A percentile compares a stretch with the other conserved stretches of the same genome.
phyloP scores from a whole-genome alignment of 768 basidiomycete species.

The Suillus clintonianus region DNA sequence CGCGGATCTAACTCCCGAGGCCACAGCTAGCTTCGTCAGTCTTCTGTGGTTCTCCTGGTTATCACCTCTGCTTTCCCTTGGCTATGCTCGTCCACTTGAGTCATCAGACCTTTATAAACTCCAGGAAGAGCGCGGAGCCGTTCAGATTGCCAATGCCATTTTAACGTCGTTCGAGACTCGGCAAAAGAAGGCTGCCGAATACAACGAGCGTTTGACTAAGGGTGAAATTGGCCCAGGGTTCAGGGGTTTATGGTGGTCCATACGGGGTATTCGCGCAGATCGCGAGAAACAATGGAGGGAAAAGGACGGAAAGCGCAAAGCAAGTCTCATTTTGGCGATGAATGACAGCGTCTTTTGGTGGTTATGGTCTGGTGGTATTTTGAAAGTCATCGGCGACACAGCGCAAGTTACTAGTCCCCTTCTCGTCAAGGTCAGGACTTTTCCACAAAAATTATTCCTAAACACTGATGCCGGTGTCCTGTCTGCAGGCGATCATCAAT shows the following conservation, averaged over 20 bases:
- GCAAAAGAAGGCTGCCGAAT: constrained; percentile 56
- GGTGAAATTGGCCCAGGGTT: constrained; percentile 64
- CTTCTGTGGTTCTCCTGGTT: constrained; percentile 77
- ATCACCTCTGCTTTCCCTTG: constrained; percentile 66
- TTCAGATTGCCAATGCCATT: constrained; percentile 62
- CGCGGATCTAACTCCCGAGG: constrained; percentile 65
- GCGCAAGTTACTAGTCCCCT: constrained; percentile 77
- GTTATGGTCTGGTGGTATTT: constrained; percentile 72
- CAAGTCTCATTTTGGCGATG: constrained; percentile 69
- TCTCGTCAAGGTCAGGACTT: constrained; percentile 68
- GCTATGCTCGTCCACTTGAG: constrained; percentile 81
- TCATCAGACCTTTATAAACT: constrained; percentile 81
- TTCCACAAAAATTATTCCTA: neutral
- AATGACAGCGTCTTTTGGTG: constrained; percentile 78
- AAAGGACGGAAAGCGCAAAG: constrained; percentile 56
- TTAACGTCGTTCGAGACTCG: constrained; percentile 64
- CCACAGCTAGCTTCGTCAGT: constrained; percentile 57
- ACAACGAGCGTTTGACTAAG: constrained; percentile 67
- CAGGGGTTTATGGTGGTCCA: constrained; percentile 58
- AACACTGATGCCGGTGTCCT: neutral
- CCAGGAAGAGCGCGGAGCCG: constrained; percentile 60
- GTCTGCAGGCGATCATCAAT: constrained; percentile 60
- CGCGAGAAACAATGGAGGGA: constrained; percentile 68
- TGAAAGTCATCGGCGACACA: constrained; percentile 65
- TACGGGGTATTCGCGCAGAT: constrained; percentile 48